These are phyloP conservation scores for Fusarium sp. DNA, from an alignment of 2,329 filamentous ascomycete species.

Conservation along the genomic window DNA sequence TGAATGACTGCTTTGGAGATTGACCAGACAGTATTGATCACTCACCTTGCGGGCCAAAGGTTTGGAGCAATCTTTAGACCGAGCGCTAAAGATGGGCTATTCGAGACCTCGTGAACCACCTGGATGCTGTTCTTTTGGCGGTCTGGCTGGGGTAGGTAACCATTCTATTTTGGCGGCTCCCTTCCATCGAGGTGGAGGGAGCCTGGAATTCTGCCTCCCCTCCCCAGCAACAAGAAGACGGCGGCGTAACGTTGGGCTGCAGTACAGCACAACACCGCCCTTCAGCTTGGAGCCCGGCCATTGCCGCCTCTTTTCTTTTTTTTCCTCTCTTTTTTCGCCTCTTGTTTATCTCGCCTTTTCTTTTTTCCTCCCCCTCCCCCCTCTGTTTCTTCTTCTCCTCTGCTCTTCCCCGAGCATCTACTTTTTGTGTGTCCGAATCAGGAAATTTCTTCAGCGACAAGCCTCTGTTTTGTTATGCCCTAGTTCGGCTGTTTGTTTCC, in stretches of 20 bases:
- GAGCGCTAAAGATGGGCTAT: not conserved
- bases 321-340: not conserved
- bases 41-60: not conserved
- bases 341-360: slow-evolving; percentile 6
- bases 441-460: slow-evolving; percentile 3
- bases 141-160: not conserved
- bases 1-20: not conserved
- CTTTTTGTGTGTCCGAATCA: slow-evolving; percentile 14
- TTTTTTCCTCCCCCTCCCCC: slow-evolving; percentile 1
- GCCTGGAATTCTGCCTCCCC: slow-evolving; percentile 35
- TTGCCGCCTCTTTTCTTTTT: slow-evolving; percentile 20
- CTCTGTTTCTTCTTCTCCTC: slow-evolving; percentile 11
- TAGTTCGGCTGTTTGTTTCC: slow-evolving; percentile 14
- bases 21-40: not conserved
- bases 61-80: not conserved
- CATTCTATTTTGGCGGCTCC: slow-evolving; percentile 4
- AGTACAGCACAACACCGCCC: slow-evolving; percentile 33
- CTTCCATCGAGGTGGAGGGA: slow-evolving; percentile 2
- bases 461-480: slow-evolving; percentile 23
- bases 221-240: slow-evolving; percentile 40
- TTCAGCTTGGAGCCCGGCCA: slow-evolving; percentile 35
- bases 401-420: not conserved
- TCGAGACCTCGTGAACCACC: not conserved
- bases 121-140: not conserved
- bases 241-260: slow-evolving; percentile 46